Evolutionary conservation across 2,329 filamentous ascomycete species (phyloP).

Genomic region (Colletotrichum costaricense): DNA sequence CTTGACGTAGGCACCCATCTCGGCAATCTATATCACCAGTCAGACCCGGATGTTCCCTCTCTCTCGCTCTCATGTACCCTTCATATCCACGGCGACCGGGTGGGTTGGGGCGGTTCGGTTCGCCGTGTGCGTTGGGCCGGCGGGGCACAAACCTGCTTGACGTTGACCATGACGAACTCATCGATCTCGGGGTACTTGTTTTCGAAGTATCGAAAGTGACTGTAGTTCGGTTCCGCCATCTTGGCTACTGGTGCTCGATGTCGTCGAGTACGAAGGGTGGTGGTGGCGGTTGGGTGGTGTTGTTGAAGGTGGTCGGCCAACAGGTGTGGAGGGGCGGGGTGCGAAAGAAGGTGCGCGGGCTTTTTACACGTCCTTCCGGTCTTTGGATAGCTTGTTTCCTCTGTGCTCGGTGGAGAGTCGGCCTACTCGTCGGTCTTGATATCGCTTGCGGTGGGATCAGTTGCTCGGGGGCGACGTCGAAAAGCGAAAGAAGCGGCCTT

Average conservation of each 20-base stretch:
- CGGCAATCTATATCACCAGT: constrained; percentile 78
- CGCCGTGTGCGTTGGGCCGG: constrained; percentile 32
- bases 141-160: constrained; percentile 81
- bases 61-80: not conserved
- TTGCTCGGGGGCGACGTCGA: constrained; percentile 23
- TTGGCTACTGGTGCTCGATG: constrained; percentile 60
- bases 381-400: constrained; percentile 26
- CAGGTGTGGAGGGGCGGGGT: constrained; percentile 45
- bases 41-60: constrained; percentile 34
- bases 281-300: constrained; percentile 12
- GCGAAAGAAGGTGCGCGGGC: constrained; percentile 37
- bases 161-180: constrained; percentile 99
- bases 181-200: constrained; percentile 98
- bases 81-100: constrained; percentile 2
- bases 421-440: constrained; percentile 25
- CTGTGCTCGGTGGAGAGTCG: constrained; percentile 24
- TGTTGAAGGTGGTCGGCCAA: constrained; percentile 30
- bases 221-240: constrained; percentile 94
- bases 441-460: constrained; percentile 3
- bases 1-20: constrained; percentile 99
- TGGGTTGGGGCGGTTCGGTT: constrained; percentile 11
- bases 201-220: constrained; percentile 82
- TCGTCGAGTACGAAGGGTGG: constrained; percentile 37
- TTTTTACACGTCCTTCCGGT: constrained; percentile 27
- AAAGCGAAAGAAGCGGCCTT: constrained; percentile 13